Conservation (phyloP, 148 eudicot genomes). For the Cornus controversa region DNA sequence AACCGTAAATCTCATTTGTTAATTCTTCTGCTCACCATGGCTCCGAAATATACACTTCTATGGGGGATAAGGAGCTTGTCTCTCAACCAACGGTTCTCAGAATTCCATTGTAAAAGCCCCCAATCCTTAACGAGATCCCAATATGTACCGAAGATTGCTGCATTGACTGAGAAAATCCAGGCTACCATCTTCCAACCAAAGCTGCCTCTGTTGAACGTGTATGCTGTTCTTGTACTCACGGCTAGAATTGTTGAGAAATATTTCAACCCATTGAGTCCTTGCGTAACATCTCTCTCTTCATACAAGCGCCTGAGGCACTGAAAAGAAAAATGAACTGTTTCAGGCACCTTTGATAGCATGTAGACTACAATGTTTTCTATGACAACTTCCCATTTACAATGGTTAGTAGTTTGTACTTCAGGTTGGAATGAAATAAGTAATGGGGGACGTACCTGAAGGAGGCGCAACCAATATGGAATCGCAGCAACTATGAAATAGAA, state of each 20-base stretch:
- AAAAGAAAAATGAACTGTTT: background rate
- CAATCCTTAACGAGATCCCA: constrained; percentile 20
- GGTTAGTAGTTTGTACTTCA: too few species aligned
- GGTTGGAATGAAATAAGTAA: too few species aligned
- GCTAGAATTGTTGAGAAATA: background rate
- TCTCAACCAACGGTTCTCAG: constrained; percentile 17
- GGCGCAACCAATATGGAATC: constrained; percentile 27
- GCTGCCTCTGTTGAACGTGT: background rate
- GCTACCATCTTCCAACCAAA: background rate
- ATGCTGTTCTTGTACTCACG: background rate
- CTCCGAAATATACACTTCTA: constrained; percentile 19
- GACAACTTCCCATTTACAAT: too few species aligned
- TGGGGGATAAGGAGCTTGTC: constrained; percentile 21
- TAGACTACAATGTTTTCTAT: too few species aligned
- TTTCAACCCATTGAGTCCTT: constrained; percentile 1
- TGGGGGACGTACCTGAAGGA: constrained; percentile 19
- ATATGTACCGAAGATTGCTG: constrained; percentile 17
- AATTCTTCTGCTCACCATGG: constrained; percentile 17
- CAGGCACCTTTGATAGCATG: background rate
- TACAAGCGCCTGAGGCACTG: background rate
- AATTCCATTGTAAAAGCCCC: constrained; percentile 14
- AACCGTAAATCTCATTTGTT: background rate
- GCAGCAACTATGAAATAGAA: constrained; percentile 22
- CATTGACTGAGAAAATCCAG: background rate
- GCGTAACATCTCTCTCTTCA: background rate